Evolutionary conservation across 176 grass and related monocot genomes (phyloP).

Genomic region (Hyparrhenia diplandra): DNA sequence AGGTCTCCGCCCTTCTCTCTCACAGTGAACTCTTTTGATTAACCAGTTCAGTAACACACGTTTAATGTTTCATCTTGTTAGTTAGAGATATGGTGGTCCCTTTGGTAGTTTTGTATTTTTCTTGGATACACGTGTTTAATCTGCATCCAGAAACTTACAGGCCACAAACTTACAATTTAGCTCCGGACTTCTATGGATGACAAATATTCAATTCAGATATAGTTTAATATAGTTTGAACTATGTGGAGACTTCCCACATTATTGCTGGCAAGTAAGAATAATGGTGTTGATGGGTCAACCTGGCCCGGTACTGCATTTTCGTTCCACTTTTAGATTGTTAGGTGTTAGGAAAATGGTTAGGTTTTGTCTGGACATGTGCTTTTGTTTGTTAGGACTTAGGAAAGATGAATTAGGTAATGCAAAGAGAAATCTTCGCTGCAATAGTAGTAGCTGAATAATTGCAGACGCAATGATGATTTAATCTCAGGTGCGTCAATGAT

Average conservation of each 20-base stretch:
- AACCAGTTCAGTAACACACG: not conserved
- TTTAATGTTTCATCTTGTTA: not conserved
- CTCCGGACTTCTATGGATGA: conserved; percentile 2
- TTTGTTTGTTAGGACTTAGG: conserved; percentile 36
- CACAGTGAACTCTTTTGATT: not conserved
- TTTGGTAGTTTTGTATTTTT: not conserved
- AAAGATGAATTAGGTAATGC: conserved; percentile 24
- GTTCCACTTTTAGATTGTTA: conserved; percentile 16
- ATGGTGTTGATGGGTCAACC: conserved; percentile 17
- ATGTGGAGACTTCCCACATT: not conserved
- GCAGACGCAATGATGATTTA: conserved; percentile 37
- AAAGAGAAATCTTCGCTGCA: conserved; percentile 21
- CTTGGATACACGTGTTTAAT: not conserved
- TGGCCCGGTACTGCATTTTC: conserved; percentile 14
- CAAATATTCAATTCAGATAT: not conserved
- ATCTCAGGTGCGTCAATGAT: conserved; percentile 37
- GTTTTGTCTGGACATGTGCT: conserved; percentile 31
- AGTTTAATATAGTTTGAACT: not conserved
- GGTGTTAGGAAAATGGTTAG: conserved; percentile 19
- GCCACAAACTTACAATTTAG: not conserved
- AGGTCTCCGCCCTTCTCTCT: not conserved
- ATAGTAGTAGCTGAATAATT: conserved; percentile 46
- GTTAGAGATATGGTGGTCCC: not conserved
- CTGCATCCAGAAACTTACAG: not conserved
- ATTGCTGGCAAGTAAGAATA: conserved; percentile 8